Evolutionary conservation across 176 grass and related monocot species (phyloP), one percentile per base, ranked within the genome.

Genomic region (Hsuehochloa calcarea): DNA sequence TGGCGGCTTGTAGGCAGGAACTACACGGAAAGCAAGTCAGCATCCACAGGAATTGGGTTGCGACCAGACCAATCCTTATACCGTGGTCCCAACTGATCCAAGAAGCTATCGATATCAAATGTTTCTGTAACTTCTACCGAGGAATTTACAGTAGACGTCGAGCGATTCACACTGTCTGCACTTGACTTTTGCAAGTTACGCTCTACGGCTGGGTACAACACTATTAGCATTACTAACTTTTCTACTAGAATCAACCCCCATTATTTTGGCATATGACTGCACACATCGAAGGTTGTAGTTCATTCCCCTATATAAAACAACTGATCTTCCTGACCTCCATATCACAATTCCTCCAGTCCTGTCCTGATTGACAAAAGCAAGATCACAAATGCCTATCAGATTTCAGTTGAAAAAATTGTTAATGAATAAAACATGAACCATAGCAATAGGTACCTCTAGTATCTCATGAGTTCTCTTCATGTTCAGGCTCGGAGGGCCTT

Each of bases 321-420:
- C 50, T 6, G 96, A 95, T 81, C 89, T 93, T 52, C 96, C 96
- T 38, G 96, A 98, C 67, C 96, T 93, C 93, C 93, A 95, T 87
- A 98, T 98, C 64, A 95, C 96, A 88, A 92, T 72, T 49, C 96
- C 96, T 85, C 96, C 96, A 46, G 91, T 93, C 79, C 94, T 98
- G 27, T 72, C 88, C 93, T 95, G 89, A 74, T 61, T 80, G 66
- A 83, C 22, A 83, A 65, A 49, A 74, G 10, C 3, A 74, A 72
- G 23, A 79, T 59, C 19, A 70, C 67, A 74, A 58, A 83, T 31
- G 12, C 1, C 6, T 70, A 72, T 62, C 77, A 85, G 16, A 56
- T 82, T 68, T 56, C 13, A 86, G 52, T 0, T 20, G 37, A 54
- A 82, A 85, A 74, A 26, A 23, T 1, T 40, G 1, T 47, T 39